These are phyloP conservation scores for Thymus mandschuricus DNA, from an alignment of 257 asterid species.

Conservation along the genomic window DNA sequence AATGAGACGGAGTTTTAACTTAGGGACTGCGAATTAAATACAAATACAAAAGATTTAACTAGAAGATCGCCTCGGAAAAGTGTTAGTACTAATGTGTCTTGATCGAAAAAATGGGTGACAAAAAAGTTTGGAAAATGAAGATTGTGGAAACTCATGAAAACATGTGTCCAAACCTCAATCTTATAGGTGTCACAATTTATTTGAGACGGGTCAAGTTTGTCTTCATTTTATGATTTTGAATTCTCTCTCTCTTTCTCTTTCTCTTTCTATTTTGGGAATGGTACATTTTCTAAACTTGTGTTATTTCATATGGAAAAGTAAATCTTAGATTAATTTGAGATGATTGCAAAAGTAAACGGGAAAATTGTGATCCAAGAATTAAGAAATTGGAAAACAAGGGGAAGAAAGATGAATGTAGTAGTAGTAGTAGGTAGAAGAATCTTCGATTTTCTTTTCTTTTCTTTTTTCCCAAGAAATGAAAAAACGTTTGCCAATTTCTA, in stretches of 20 bases:
- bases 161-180: constrained; percentile 9
- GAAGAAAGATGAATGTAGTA: background rate
- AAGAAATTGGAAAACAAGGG: background rate
- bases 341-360: background rate
- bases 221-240: background rate
- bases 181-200: background rate
- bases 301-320: background rate
- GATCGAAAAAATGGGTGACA: constrained; percentile 8
- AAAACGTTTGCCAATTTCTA: too few species aligned
- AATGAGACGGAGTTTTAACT: too few species aligned
- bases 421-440: background rate
- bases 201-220: constrained; percentile 24
- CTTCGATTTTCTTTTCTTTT: constrained; percentile 22
- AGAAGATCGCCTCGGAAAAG: too few species aligned
- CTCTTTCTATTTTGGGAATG: background rate
- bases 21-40: too few species aligned
- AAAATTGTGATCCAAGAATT: constrained; percentile 16
- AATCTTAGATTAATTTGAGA: background rate
- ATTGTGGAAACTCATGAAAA: constrained; percentile 25
- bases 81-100: too few species aligned
- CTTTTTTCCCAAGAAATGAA: constrained; percentile 45
- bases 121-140: constrained; percentile 5
- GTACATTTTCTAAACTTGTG: background rate
- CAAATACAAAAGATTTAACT: too few species aligned
- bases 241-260: too few species aligned